Evolutionary conservation across 805 yeast species (phyloP), one percentile per base, ranked within the genome.

Genomic region (Kregervanrija fluxuum): DNA sequence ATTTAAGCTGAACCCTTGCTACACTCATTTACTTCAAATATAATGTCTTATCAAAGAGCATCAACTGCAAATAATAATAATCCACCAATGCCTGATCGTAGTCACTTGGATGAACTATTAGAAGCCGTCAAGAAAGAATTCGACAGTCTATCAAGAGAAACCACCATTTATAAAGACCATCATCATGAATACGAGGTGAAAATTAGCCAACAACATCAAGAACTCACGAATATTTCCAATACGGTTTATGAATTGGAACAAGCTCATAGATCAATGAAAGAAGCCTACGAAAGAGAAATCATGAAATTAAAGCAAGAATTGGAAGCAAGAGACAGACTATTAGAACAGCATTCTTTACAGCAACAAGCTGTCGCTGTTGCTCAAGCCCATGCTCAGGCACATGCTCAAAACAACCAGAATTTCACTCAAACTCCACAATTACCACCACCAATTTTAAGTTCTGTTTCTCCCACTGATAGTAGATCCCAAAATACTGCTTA

Each of bases 111-210:
- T 59, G 98, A 91, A 66, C 75, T 91, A 50, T 72, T 91, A 55
- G 97, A 91, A 40, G 96, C 95, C 36, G 82, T 91, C 60, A 86
- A 88, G 66, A 86, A 82, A 61, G 99, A 91, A 70, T 90, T 90
- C 55, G 91, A 87, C 56, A 77, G 77, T 52, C 84, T 90, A 41
- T 75, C 85, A 50, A 80, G 79, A 59, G 97, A 91, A 66, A 95
- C 96, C 12, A 77, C 89, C 42, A 76, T 79, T 51, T 86, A 81
- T 66, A 79, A 91, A 57, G 79, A 86, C 64, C 96, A 89, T 64
- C 91, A 89, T 69, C 95, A 89, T 63, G 96, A 90, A 62, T 86
- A 80, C 55, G 98, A 91, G 65, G 71, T 83, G 55, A 90, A 90
- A 62, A 82, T 88, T 61, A 82, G 78, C 60, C 97, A 90, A 67